Evolutionary conservation across 257 asterid species (phyloP).

Genomic region (Capsicum baccatum): DNA sequence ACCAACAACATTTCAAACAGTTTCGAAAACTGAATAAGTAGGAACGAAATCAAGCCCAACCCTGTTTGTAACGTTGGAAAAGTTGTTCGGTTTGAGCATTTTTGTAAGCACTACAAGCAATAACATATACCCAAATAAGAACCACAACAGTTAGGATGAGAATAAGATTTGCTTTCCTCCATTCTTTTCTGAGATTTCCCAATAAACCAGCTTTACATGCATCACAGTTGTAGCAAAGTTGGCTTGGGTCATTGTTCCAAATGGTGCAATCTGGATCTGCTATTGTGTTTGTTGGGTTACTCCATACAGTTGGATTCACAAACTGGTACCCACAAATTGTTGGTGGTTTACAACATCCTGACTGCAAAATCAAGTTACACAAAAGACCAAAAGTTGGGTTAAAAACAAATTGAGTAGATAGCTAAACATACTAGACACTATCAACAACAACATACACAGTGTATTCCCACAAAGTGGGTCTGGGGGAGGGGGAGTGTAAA

Average conservation of each 20-base stretch:
- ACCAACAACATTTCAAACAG: neutral
- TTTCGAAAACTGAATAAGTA: neutral
- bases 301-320: too few relatives aligned
- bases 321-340: conserved; percentile 14
- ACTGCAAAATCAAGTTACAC: conserved; percentile 41
- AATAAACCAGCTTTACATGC: too few relatives aligned
- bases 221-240: too few relatives aligned
- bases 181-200: too few relatives aligned
- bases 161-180: too few relatives aligned
- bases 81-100: neutral
- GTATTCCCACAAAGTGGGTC: too few relatives aligned
- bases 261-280: too few relatives aligned
- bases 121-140: neutral
- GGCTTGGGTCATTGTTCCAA: too few relatives aligned
- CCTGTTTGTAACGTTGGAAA: conserved; percentile 52
- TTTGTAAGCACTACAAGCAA: too few relatives aligned
- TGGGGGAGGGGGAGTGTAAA: too few relatives aligned
- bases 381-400: neutral
- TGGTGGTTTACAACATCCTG: conserved; percentile 96
- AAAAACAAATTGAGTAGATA: neutral
- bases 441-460: neutral
- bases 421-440: neutral
- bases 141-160: too few relatives aligned
- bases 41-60: conserved; percentile 48
- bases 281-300: too few relatives aligned